These are phyloP conservation scores for Hansfordia pulvinata DNA, from an alignment of 2,329 filamentous ascomycete genomes.

Conservation along the genomic window DNA sequence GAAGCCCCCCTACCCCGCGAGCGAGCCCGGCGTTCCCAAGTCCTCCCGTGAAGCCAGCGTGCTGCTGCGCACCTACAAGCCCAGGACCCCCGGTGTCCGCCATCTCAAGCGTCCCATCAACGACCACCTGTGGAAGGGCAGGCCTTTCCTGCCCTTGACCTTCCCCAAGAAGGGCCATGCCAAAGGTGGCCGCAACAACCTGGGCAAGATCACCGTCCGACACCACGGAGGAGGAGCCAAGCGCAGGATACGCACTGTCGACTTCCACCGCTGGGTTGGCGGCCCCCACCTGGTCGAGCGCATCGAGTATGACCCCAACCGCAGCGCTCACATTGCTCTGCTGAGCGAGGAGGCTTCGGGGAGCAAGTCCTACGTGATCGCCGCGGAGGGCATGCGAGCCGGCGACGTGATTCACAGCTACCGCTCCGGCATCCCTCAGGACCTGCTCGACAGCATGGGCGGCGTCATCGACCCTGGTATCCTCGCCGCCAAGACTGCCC, in stretches of 20 bases:
- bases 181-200: slow-evolving; percentile 86
- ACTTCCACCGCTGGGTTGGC: slow-evolving; percentile 67
- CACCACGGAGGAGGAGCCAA: slow-evolving; percentile 90
- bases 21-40: slow-evolving; percentile 6
- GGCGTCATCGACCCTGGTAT: slow-evolving; percentile 90
- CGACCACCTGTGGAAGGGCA: slow-evolving; percentile 92
- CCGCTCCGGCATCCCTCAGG: slow-evolving; percentile 73
- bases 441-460: slow-evolving; percentile 83
- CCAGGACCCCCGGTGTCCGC: slow-evolving; percentile 80
- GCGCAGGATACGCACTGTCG: slow-evolving; percentile 79
- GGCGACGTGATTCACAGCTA: slow-evolving; percentile 92
- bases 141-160: slow-evolving; percentile 70
- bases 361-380: slow-evolving; percentile 79
- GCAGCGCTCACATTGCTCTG: slow-evolving; percentile 86
- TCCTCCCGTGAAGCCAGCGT: slow-evolving; percentile 19
- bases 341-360: slow-evolving; percentile 62
- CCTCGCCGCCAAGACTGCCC: slow-evolving; percentile 84
- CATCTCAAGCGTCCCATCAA: slow-evolving; percentile 89
- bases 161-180: slow-evolving; percentile 85
- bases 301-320: slow-evolving; percentile 91
- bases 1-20: slow-evolving; percentile 6
- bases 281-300: slow-evolving; percentile 83
- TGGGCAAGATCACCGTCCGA: slow-evolving; percentile 72
- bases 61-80: slow-evolving; percentile 75
- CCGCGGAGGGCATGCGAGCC: slow-evolving; percentile 84